Base-by-base conservation (phyloP, 176 grass and related monocot genomes). In the Oryza brachyantha region DNA sequence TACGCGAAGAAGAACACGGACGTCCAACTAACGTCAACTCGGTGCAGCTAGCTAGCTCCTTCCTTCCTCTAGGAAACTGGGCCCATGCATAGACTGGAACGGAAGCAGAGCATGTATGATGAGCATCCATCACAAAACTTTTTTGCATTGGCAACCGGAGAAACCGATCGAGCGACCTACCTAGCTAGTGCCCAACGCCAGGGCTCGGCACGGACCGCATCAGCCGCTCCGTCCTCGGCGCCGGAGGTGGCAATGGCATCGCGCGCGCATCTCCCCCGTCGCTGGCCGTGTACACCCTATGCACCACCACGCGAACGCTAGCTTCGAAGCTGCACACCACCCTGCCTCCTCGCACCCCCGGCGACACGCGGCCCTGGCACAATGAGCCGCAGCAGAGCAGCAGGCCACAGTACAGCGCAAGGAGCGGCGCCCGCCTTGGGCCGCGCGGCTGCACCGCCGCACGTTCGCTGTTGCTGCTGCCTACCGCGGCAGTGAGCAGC, bases 141-240 rank as follows among this genome's bases (percentile, higher is more conserved):
- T 74, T 12, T 21, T 21, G 17, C 14, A 21, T 52, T 52, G 36
- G 59, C 59, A 22, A 32, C 26, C 37, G 43, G 26, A 8, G 59
- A 41, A 42, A 29, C 29, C 7, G 61, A n/a, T 14, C 35, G 2
- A 12, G 16, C 6, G 0, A 52, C 46, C 14, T 52, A 52, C 46
- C 52, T 46, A 24, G 39, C 61, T 78, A 66, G 61, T 50, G 61
- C 61, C 75, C 78, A 31, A 60, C 6, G 3, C 78, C 64, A 58
- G 77, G 77, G 77, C 64, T 79, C 24, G 34, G 78, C 27, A 71
- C 78, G 27, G 78, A 81, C 21, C 78, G 50, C 66, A 71, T 10
- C 26, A 70, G 29, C 29, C 75, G 61, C 29, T 46, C 61, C 26
- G 11, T 40, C 78, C 37, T 38, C 19, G 17, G 17, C 19, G 48